These are phyloP conservation scores for Ampelocalamus luodianensis DNA, from an alignment of 176 grass and related monocot species.

Conservation along the genomic window DNA sequence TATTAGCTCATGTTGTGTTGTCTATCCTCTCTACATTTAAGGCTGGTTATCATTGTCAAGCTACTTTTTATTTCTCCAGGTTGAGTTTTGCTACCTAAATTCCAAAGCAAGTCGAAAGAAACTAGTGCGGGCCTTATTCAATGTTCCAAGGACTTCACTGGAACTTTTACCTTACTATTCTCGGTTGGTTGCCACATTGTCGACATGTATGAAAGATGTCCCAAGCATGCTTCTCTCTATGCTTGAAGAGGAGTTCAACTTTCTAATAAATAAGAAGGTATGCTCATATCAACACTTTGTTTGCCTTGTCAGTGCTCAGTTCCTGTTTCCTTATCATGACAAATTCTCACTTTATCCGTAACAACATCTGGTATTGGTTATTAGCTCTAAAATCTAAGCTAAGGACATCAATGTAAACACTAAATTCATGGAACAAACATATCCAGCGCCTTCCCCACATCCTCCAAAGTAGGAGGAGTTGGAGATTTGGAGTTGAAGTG, in stretches of 20 bases:
- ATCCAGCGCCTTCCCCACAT: background rate
- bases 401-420: background rate
- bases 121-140: constrained; percentile 81
- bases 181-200: constrained; percentile 85
- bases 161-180: constrained; percentile 98
- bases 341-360: constrained; percentile 20
- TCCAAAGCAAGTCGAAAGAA: constrained; percentile 98
- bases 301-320: constrained; percentile 34
- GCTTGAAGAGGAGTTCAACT: constrained; percentile 99
- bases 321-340: constrained; percentile 15
- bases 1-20: constrained; percentile 44
- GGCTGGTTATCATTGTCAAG: constrained; percentile 36
- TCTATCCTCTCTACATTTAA: constrained; percentile 6
- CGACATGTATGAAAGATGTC: constrained; percentile 95
- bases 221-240: constrained; percentile 81
- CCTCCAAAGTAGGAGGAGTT: constrained; percentile 6
- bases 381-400: constrained; percentile 24
- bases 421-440: constrained; percentile 15
- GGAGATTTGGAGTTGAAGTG: constrained; percentile 17
- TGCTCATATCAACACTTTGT: constrained; percentile 12
- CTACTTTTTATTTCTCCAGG: constrained; percentile 57
- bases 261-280: constrained; percentile 99
- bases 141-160: constrained; percentile 89
- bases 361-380: constrained; percentile 11
- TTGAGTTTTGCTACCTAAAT: constrained; percentile 99